Base-by-base conservation (phyloP, 805 yeast species). In the Candida wancherniae region DNA sequence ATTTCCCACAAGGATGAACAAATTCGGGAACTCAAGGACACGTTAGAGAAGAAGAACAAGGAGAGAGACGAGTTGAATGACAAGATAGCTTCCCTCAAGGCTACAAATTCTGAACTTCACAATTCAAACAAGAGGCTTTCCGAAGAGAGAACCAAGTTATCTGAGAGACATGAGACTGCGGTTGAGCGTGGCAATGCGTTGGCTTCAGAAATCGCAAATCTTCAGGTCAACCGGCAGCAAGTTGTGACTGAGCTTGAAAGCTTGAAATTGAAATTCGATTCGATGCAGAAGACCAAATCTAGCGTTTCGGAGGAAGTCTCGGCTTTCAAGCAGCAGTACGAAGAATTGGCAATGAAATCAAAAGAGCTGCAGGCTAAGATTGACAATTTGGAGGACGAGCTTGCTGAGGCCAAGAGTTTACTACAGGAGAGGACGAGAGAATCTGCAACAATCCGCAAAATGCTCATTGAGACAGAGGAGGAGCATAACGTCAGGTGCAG, bases 351-450 rank as follows among this genome's bases (percentile, higher is more conserved):
- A 3, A 71, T 82, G 69, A 75, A 83, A 32, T 58, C 78, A 22
- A 72, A 73, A 38, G 97, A 92, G 45, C 62, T 77, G 2, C 69
- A 67, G 24, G 66, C 66, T 31, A 70, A 74, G 40, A 64, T 74
- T 14, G 87, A 83, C 34, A 71, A 76, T 2, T 53, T 88, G 17
- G 87, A 84, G 44, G 95, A 86, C 34, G 96, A 88, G 49, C 58
- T 90, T n/a, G 63, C 71, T 8, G 97, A 88, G 36, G 64, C 84
- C 4, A 71, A 85, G 33, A 71, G 74, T 19, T 65, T 79, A 55
- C 57, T 88, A 3, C 92, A 80, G 48, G 95, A 87, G 48, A 73
- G 94, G 38, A 76, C 84, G 0, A 67, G 88, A 29, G 97, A 90
- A 56, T 69, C 85, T 0, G 65, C 78, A 1, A 77, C 85, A 0